Base-by-base conservation (phyloP, 768 basidiomycete genomes). In the Tricholoma sp. region DNA sequence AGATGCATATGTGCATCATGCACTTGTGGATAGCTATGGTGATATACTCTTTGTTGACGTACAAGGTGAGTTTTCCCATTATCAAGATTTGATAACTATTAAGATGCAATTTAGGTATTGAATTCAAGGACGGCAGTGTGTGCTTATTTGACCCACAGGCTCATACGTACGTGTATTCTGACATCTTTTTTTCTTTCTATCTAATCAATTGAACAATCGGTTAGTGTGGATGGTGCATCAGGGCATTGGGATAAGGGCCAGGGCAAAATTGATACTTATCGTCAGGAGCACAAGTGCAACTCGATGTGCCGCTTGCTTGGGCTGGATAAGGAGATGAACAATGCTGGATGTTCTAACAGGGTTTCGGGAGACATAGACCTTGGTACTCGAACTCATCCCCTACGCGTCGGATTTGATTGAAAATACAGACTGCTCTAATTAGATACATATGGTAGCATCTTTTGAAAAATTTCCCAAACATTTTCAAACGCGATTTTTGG, bases 231-330 rank as follows among this genome's bases (percentile, higher is more conserved):
- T n/a, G n/a, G n/a, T n/a, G n/a, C n/a, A 6, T 16, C 9, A 35
- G 57, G 57, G 2, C 49, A 47, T 37, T 58, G 57, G 52, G 52
- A 58, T 5, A 51, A 47, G 14, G 51, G 61, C 9, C 18, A 12
- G 3, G 21, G 4, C 11, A 21, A 24, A 6, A 58, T 61, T 18
- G 34, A 41, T n/a, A 21, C 35, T 12, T 61, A 57, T 54, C 35
- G 19, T 2, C n/a, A 32, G 2, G 18, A 58, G 12, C 60, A 61
- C 22, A 58, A 58, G 19, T 61, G 60, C 31, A 61, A 58, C 10
- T 35, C 14, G 1, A 46, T 61, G 3, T 61, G 60, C 21, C 39
- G 18, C 18, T 41, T n/a, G 5, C 39, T 41, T n/a, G 3, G 9
- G 39, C 18, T 41, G 2, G n/a, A 41, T 19, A 9, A 41, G 18